Evolutionary conservation across 768 basidiomycete genomes (phyloP).

Genomic region (Lentinula edodes): DNA sequence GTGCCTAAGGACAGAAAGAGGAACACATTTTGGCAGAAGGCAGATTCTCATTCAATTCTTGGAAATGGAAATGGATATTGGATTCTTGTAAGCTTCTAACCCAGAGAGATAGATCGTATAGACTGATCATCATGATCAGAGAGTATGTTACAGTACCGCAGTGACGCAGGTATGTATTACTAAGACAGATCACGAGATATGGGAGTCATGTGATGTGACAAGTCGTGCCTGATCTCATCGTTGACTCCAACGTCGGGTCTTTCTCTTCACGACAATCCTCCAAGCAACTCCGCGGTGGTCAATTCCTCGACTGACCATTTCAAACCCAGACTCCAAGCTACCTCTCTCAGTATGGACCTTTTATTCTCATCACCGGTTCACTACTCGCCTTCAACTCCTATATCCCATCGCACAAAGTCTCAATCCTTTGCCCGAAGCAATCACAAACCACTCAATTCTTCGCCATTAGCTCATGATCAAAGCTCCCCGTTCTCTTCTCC

Average conservation of each 20-base stretch:
- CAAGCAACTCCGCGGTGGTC: too few relatives aligned
- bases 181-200: too few relatives aligned
- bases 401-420: slow-evolving; percentile 20
- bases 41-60: too few relatives aligned
- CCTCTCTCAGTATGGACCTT: background rate
- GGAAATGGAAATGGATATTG: too few relatives aligned
- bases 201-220: background rate
- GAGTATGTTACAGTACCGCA: too few relatives aligned
- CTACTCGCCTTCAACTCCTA: slow-evolving; percentile 29
- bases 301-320: too few relatives aligned
- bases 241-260: background rate
- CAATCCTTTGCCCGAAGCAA: slow-evolving; percentile 15
- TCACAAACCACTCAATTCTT: slow-evolving; percentile 37
- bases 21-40: too few relatives aligned
- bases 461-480: slow-evolving; percentile 43
- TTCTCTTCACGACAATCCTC: background rate
- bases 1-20: too few relatives aligned
- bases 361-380: slow-evolving; percentile 19
- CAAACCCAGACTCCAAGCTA: background rate
- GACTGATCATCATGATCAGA: too few relatives aligned
- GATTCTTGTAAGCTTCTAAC: too few relatives aligned
- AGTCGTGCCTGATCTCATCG: background rate
- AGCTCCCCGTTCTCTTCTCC: slow-evolving; percentile 38
- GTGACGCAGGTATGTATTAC: too few relatives aligned
- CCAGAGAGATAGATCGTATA: too few relatives aligned